Evolutionary conservation across 176 grass and related monocot species (phyloP).

Genomic region (Bothriochloa decipiens): DNA sequence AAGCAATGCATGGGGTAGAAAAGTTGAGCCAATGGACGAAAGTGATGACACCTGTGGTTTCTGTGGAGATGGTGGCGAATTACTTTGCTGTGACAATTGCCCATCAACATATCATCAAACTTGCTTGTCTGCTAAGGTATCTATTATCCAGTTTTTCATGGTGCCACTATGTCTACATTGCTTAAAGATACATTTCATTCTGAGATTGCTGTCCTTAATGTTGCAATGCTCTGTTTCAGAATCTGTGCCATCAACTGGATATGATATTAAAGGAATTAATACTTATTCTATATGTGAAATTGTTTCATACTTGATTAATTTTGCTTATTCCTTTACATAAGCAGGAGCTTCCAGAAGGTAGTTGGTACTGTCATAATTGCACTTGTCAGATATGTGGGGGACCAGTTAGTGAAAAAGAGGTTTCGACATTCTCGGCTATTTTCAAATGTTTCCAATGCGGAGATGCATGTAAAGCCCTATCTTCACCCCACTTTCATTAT

Average conservation of each 20-base stretch:
- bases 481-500: conserved; percentile 12
- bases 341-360: conserved; percentile 82
- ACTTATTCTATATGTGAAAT: conserved; percentile 24
- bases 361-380: conserved; percentile 89
- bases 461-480: conserved; percentile 60
- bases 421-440: conserved; percentile 43
- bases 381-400: conserved; percentile 65
- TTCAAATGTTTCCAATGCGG: conserved; percentile 76
- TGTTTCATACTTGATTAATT: conserved; percentile 25
- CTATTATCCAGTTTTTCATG: conserved; percentile 20
- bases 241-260: not conserved
- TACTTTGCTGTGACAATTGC: conserved; percentile 97
- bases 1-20: conserved; percentile 48
- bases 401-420: conserved; percentile 56
- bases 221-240: conserved; percentile 29
- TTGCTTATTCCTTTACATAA: conserved; percentile 20
- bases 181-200: conserved; percentile 17
- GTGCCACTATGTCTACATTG: not conserved
- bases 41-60: conserved; percentile 96
- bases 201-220: conserved; percentile 2
- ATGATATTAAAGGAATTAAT: not conserved
- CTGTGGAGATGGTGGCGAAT: conserved; percentile 95
- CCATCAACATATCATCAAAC: conserved; percentile 92
- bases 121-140: conserved; percentile 87
- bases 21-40: conserved; percentile 70